Conservation (phyloP, 371 early-diverging fungal species). For the Blyttiomyces sp. region DNA sequence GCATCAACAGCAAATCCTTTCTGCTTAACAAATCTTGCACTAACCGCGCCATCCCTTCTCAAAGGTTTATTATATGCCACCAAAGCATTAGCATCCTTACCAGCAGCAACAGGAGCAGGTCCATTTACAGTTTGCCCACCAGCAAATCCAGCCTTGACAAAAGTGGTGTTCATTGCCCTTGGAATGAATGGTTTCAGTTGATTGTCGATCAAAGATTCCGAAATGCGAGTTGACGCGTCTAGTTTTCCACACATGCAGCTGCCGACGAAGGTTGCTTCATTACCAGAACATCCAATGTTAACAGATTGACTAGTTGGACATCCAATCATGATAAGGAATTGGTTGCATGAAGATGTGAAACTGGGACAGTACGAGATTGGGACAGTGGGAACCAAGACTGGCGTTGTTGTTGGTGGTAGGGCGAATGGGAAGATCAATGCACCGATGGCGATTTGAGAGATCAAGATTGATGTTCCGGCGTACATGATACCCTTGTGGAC, state of each 20-base stretch:
- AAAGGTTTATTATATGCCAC: not conserved
- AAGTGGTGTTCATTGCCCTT: not conserved
- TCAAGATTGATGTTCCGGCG: not conserved
- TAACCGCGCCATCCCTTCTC: too few relatives aligned
- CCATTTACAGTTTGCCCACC: not conserved
- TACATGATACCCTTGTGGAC: not conserved
- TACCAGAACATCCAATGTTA: not conserved
- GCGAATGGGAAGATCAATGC: conserved; percentile 4
- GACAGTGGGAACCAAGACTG: not conserved
- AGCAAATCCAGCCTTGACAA: conserved; percentile 1
- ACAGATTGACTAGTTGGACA: not conserved
- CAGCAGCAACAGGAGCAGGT: not conserved
- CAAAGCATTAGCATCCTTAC: not conserved
- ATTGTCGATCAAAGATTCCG: not conserved
- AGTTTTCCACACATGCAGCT: not conserved
- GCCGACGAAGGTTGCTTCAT: not conserved
- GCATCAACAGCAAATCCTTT: too few relatives aligned
- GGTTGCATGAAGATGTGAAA: not conserved
- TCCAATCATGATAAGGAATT: not conserved
- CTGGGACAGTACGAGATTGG: not conserved
- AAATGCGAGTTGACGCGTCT: not conserved
- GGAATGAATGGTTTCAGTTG: conserved; percentile 1
- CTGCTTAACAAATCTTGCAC: not conserved
- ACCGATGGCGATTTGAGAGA: not conserved
- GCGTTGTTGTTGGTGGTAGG: not conserved